Percentiles rank a stretch among this genome's conserved stretches.
Evolutionary conservation across 2,329 filamentous ascomycete genomes (phyloP).

Genomic region (Penicillium olsonii): DNA sequence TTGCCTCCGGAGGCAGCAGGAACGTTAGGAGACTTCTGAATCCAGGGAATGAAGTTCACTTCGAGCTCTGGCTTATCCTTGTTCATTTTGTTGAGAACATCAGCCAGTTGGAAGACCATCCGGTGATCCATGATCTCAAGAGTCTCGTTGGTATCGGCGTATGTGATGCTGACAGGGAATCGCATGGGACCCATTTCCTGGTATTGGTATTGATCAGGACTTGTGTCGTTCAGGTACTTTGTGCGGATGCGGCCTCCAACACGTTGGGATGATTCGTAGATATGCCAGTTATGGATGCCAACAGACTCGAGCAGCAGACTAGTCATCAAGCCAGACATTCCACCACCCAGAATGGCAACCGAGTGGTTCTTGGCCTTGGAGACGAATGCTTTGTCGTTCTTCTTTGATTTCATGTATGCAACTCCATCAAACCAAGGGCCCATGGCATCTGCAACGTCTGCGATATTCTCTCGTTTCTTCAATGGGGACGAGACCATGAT

Average conservation of each 20-base stretch:
- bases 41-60: conserved; percentile 47
- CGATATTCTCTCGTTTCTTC: conserved; percentile 28
- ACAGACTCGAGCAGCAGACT: conserved; percentile 47
- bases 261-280: conserved; percentile 45
- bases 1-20: conserved; percentile 52
- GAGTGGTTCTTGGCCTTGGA: conserved; percentile 34
- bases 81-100: conserved; percentile 46
- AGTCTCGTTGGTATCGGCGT: conserved; percentile 45
- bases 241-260: conserved; percentile 49
- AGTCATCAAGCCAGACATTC: conserved; percentile 40
- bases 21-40: conserved; percentile 52
- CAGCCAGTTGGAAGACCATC: conserved; percentile 47
- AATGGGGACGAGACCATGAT: conserved; percentile 20
- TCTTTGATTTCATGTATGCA: conserved; percentile 36
- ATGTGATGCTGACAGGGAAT: conserved; percentile 44
- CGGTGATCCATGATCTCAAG: conserved; percentile 46
- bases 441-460: conserved; percentile 38
- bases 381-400: conserved; percentile 26
- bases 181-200: conserved; percentile 51
- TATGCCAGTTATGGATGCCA: conserved; percentile 49
- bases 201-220: conserved; percentile 38
- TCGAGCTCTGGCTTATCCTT: conserved; percentile 34
- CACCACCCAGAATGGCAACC: conserved; percentile 42
- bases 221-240: conserved; percentile 44
- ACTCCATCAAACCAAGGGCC: conserved; percentile 47